Percentiles rank a stretch among this genome's conserved stretches.
These are phyloP conservation scores for Leptographium lundbergii DNA, from an alignment of 2,329 filamentous ascomycete species.

Conservation along the genomic window DNA sequence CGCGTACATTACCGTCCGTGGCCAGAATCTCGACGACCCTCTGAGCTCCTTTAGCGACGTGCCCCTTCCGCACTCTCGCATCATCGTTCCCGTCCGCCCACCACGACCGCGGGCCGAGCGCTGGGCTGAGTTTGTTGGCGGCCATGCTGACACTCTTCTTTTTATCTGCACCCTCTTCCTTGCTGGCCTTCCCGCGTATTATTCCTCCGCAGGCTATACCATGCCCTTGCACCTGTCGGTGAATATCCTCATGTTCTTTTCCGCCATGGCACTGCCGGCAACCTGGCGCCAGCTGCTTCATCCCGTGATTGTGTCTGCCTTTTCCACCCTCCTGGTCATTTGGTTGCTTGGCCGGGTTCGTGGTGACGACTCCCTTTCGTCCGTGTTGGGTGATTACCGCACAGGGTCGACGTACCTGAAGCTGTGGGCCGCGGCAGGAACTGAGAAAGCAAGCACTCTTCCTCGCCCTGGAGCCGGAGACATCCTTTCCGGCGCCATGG, in stretches of 20 bases:
- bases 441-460: neutral
- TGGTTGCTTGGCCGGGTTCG: conserved; percentile 38
- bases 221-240: conserved; percentile 34
- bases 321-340: conserved; percentile 36
- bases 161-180: conserved; percentile 34
- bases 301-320: conserved; percentile 43
- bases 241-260: conserved; percentile 39
- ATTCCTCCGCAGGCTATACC: conserved; percentile 32
- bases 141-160: conserved; percentile 31
- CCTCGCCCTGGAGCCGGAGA: conserved; percentile 41
- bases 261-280: conserved; percentile 33
- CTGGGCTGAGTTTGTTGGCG: conserved; percentile 35
- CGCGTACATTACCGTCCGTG: conserved; percentile 13
- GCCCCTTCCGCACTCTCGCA: conserved; percentile 12
- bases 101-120: conserved; percentile 32
- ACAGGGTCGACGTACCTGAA: conserved; percentile 39
- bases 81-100: conserved; percentile 13
- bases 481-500: conserved; percentile 39
- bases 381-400: conserved; percentile 33
- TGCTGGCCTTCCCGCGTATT: conserved; percentile 42
- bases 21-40: conserved; percentile 12
- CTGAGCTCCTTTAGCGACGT: conserved; percentile 13
- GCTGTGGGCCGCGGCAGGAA: conserved; percentile 27
- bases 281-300: conserved; percentile 40
- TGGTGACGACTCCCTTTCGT: conserved; percentile 23